Conservation (phyloP, 768 basidiomycete species). For the Chalciporus piperatus region DNA sequence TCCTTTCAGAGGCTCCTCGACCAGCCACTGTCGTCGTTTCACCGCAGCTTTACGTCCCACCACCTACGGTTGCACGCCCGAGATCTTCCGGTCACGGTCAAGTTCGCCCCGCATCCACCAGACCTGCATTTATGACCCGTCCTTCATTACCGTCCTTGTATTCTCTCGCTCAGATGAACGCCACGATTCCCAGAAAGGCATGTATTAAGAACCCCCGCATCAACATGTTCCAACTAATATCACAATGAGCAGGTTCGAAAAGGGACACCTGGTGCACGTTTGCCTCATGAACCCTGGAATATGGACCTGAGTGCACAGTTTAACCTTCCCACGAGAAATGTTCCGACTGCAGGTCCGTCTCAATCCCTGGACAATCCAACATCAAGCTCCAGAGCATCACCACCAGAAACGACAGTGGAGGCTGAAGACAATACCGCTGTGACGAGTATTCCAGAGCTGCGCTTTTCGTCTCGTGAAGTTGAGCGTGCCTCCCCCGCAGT, state of each 20-base stretch:
- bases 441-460: slow-evolving; percentile 2
- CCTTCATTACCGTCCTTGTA: slow-evolving; percentile 44
- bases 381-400: neutral
- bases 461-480: slow-evolving; percentile 8
- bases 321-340: slow-evolving; percentile 4
- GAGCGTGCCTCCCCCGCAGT: slow-evolving; percentile 7
- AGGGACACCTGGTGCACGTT: slow-evolving; percentile 40
- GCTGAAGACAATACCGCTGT: neutral
- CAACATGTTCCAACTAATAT: neutral
- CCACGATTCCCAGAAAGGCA: slow-evolving; percentile 39
- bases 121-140: slow-evolving; percentile 38
- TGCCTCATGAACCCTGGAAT: slow-evolving; percentile 44
- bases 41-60: slow-evolving; percentile 7
- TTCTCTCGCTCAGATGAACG: slow-evolving; percentile 36
- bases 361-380: neutral
- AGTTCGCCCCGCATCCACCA: slow-evolving; percentile 39
- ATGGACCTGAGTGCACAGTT: slow-evolving; percentile 20
- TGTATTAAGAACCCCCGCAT: neutral
- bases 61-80: slow-evolving; percentile 22
- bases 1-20: slow-evolving; percentile 7
- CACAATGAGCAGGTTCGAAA: slow-evolving; percentile 34
- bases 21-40: slow-evolving; percentile 15
- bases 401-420: neutral
- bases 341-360: neutral
- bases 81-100: slow-evolving; percentile 35